Conservation (phyloP, 2,329 filamentous ascomycete species). For the Pseudocercospora crystallina region DNA sequence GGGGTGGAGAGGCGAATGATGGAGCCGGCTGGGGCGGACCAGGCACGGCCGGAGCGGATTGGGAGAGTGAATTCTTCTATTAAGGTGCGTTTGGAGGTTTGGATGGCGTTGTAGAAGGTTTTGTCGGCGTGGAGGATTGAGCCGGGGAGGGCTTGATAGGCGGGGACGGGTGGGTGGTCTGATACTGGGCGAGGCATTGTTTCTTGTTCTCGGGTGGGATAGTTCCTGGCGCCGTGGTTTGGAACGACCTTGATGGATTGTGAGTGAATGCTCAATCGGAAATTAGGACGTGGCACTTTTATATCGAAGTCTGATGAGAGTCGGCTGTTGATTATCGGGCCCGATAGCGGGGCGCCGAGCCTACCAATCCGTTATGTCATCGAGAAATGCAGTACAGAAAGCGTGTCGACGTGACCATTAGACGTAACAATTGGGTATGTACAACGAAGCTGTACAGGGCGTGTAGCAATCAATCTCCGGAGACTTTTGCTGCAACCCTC, state of each 20-base stretch:
- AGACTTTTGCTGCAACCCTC: too few species aligned
- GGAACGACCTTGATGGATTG: too few species aligned
- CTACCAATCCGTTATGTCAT: not conserved
- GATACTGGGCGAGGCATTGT: conserved; percentile 3
- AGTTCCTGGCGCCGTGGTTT: too few species aligned
- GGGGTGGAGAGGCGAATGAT: conserved; percentile 70
- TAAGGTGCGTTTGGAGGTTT: conserved; percentile 22
- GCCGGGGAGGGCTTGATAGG: conserved; percentile 32
- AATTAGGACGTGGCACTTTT: not conserved
- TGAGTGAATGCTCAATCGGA: conserved; percentile 4
- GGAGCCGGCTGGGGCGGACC: conserved; percentile 66
- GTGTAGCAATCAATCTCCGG: not conserved
- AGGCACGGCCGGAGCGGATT: conserved; percentile 72
- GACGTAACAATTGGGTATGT: not conserved
- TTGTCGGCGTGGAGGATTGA: conserved; percentile 32
- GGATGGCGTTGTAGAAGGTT: conserved; percentile 30
- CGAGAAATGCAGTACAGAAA: not conserved
- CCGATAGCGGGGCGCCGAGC: too few species aligned
- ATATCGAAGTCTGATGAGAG: too few species aligned
- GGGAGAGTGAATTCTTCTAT: conserved; percentile 54
- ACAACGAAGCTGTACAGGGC: conserved; percentile 7
- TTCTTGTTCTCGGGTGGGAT: not conserved
- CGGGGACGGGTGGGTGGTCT: conserved; percentile 29
- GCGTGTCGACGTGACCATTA: not conserved
- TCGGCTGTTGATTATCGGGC: too few species aligned